Conservation (phyloP, 2,329 filamentous ascomycete species). For the Hortaea werneckii region DNA sequence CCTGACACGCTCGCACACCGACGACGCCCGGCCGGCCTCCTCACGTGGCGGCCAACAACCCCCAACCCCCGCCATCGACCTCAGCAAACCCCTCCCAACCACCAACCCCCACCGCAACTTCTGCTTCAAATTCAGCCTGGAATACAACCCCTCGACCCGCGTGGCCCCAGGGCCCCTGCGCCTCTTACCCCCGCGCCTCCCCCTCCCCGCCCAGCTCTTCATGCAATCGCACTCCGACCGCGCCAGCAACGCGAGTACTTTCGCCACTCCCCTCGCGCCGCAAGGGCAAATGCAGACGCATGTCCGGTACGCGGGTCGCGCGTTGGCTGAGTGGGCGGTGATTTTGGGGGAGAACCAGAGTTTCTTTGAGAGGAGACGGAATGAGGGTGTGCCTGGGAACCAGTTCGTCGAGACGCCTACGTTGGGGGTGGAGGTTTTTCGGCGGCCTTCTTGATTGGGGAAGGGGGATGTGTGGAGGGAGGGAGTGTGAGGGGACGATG, state of each 20-base stretch:
- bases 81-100: not conserved
- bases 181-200: conserved; percentile 59
- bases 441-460: not conserved
- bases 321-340: conserved; percentile 68
- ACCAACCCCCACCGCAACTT: conserved; percentile 42
- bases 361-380: conserved; percentile 65
- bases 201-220: conserved; percentile 57
- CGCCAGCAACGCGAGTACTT: conserved; percentile 5
- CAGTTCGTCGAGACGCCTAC: conserved; percentile 60
- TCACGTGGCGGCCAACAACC: not conserved
- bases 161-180: conserved; percentile 48
- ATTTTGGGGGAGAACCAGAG: conserved; percentile 71
- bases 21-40: conserved; percentile 1
- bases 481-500: not conserved
- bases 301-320: conserved; percentile 57
- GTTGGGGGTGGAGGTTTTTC: conserved; percentile 53
- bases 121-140: conserved; percentile 65
- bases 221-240: conserved; percentile 35
- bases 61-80: no score
- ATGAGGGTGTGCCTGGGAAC: conserved; percentile 59
- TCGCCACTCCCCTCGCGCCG: conserved; percentile 20
- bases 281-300: conserved; percentile 27
- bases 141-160: conserved; percentile 48
- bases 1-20: conserved; percentile 5
- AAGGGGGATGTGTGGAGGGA: not conserved